A percentile compares a stretch with the other conserved stretches of the same genome.
These are phyloP conservation scores for Vitis hybrid DNA, from an alignment of 177 flowering plant genomes.

Conservation along the genomic window DNA sequence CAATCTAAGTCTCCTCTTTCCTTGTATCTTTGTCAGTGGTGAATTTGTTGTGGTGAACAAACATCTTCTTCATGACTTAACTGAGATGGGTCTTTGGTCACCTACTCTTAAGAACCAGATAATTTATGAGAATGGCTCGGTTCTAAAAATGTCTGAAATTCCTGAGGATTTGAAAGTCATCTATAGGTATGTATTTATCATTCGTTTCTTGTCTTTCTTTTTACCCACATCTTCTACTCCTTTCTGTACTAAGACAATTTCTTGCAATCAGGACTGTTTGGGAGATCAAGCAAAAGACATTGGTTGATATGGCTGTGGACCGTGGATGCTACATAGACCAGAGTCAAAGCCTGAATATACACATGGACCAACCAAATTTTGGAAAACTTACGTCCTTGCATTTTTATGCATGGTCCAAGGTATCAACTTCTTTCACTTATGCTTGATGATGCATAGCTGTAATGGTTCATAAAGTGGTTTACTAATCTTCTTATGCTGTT, in stretches of 20 bases:
- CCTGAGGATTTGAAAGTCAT: conserved; percentile 72
- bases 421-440: conserved; percentile 20
- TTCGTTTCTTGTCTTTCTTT: background rate
- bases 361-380: conserved; percentile 90
- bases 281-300: conserved; percentile 92
- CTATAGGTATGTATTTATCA: conserved; percentile 56
- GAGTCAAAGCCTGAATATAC: conserved; percentile 93
- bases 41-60: conserved; percentile 98
- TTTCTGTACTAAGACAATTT: conserved; percentile 8
- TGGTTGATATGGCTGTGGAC: conserved; percentile 97
- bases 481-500: background rate
- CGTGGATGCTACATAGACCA: conserved; percentile 93
- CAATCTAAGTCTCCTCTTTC: conserved; percentile 3
- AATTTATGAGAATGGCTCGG: conserved; percentile 83
- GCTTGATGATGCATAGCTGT: background rate
- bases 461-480: background rate
- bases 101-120: conserved; percentile 81
- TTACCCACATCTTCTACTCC: background rate
- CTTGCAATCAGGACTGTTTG: conserved; percentile 73
- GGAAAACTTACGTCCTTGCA: conserved; percentile 90
- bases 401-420: conserved; percentile 91
- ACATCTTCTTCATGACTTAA: conserved; percentile 94
- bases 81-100: conserved; percentile 98
- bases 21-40: conserved; percentile 56
- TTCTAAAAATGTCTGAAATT: conserved; percentile 70